These are phyloP conservation scores for Chlorociboria aeruginascens DNA, from an alignment of 495 filamentous ascomycete genomes.

Conservation along the genomic window DNA sequence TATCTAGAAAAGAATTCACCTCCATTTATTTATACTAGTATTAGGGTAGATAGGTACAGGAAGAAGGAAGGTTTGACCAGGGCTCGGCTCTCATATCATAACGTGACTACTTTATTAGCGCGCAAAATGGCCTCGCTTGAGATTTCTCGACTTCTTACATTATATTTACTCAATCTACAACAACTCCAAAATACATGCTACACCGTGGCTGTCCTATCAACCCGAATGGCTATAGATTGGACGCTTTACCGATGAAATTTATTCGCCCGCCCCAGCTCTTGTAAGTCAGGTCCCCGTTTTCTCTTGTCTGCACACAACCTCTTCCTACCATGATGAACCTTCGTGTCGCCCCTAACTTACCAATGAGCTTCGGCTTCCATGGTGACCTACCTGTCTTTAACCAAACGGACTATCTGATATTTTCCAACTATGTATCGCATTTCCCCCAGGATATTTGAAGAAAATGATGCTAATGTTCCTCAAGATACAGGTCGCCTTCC, in stretches of 20 bases:
- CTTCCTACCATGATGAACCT: conserved; percentile 20
- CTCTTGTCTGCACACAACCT: not conserved
- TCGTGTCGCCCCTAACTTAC: conserved; percentile 26
- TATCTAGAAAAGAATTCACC: too few species aligned
- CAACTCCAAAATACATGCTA: not conserved
- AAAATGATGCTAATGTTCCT: conserved; percentile 4
- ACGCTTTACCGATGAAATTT: not conserved
- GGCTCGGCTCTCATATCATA: too few species aligned
- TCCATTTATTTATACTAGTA: too few species aligned
- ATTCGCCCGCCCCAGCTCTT: not conserved
- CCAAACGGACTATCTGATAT: conserved; percentile 25
- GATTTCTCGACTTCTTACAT: not conserved
- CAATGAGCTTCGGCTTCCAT: conserved; percentile 18
- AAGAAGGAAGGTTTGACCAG: too few species aligned
- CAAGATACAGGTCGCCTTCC: not conserved
- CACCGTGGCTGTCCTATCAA: not conserved
- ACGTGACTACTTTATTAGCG: not conserved
- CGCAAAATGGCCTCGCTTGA: not conserved
- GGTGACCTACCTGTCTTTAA: conserved; percentile 24
- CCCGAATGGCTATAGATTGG: not conserved
- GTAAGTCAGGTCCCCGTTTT: not conserved
- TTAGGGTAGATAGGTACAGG: too few species aligned
- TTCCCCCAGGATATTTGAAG: not conserved
- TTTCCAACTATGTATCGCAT: not conserved
- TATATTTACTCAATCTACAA: not conserved